Evolutionary conservation across 2,329 filamentous ascomycete species (phyloP).

Genomic region (Colletotrichum somersetense): DNA sequence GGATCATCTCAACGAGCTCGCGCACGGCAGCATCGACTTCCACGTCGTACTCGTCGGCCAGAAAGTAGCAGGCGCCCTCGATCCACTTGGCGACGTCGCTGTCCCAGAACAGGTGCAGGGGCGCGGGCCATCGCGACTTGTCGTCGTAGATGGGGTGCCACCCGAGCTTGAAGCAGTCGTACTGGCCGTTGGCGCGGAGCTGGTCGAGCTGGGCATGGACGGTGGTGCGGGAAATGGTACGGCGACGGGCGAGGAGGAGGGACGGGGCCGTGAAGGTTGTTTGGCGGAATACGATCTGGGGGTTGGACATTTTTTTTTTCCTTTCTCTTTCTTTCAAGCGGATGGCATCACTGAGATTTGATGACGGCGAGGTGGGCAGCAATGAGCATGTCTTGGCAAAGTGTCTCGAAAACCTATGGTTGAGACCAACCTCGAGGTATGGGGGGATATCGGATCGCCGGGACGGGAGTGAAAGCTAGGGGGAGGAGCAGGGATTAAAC

Average conservation of each 20-base stretch:
- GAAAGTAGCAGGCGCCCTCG: conserved; percentile 71
- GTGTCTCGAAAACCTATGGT: neutral
- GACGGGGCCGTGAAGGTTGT: conserved; percentile 53
- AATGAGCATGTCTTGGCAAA: neutral
- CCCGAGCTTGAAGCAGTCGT: conserved; percentile 68
- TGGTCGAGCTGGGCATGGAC: conserved; percentile 65
- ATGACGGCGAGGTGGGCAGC: neutral
- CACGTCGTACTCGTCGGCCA: conserved; percentile 56
- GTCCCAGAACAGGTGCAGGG: conserved; percentile 72
- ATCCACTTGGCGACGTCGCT: conserved; percentile 69
- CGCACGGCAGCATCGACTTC: conserved; percentile 64
- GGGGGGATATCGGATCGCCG: neutral
- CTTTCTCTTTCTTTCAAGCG: neutral
- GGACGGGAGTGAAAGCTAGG: neutral
- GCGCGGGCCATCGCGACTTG: conserved; percentile 64
- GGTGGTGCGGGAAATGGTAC: conserved; percentile 54
- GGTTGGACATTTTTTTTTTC: conserved; percentile 48
- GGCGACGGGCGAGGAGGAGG: conserved; percentile 51
- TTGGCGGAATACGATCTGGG: conserved; percentile 52
- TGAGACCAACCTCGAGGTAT: conserved; percentile 1
- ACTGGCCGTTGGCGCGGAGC: conserved; percentile 66
- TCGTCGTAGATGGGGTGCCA: conserved; percentile 69
- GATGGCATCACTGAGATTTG: neutral
- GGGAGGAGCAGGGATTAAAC: conserved; percentile 8
- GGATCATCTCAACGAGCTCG: conserved; percentile 70